A percentile compares a stretch with the other conserved stretches of the same genome.
phyloP scores from a whole-genome alignment of 78 protist species.

The Neovahlkampfia damariscottae region DNA sequence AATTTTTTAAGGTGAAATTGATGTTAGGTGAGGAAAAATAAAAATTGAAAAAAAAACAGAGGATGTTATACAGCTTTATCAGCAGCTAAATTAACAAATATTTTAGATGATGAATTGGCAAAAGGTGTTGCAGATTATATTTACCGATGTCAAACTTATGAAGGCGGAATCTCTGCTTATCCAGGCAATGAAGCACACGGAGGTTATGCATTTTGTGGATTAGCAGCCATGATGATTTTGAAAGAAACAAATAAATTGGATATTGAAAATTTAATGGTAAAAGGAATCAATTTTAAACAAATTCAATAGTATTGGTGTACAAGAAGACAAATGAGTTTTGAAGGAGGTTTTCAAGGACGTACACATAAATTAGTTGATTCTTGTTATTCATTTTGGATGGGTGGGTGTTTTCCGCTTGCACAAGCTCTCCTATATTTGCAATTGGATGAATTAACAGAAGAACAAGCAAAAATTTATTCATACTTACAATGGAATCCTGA shows the following conservation, averaged over 20 bases:
- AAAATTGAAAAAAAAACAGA: no score
- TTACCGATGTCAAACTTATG: slow-evolving; percentile 83
- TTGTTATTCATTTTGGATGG: slow-evolving; percentile 94
- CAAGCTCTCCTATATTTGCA: background rate
- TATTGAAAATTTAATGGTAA: slow-evolving; percentile 2
- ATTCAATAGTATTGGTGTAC: slow-evolving; percentile 74
- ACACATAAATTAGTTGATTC: slow-evolving; percentile 93
- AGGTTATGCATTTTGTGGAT: slow-evolving; percentile 94
- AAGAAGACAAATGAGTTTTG: slow-evolving; percentile 60
- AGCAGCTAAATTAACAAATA: slow-evolving; percentile 28
- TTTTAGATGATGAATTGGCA: slow-evolving; percentile 19
- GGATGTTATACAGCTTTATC: slow-evolving; percentile 66
- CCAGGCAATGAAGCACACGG: slow-evolving; percentile 96
- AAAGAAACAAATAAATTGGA: slow-evolving; percentile 31
- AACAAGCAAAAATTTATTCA: background rate
- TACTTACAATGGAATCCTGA: slow-evolving; percentile 1
- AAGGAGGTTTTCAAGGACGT: slow-evolving; percentile 96
- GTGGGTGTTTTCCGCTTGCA: slow-evolving; percentile 26
- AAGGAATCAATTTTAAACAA: background rate
- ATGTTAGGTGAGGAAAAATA: slow-evolving; percentile 44
- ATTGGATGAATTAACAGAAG: background rate
- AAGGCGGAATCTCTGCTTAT: slow-evolving; percentile 87
- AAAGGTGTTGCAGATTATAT: slow-evolving; percentile 45
- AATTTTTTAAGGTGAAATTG: slow-evolving; percentile 75
- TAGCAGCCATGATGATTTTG: slow-evolving; percentile 63